These are phyloP conservation scores for Melanomma pulvis-pyrius DNA, from an alignment of 495 filamentous ascomycete genomes.

Conservation along the genomic window DNA sequence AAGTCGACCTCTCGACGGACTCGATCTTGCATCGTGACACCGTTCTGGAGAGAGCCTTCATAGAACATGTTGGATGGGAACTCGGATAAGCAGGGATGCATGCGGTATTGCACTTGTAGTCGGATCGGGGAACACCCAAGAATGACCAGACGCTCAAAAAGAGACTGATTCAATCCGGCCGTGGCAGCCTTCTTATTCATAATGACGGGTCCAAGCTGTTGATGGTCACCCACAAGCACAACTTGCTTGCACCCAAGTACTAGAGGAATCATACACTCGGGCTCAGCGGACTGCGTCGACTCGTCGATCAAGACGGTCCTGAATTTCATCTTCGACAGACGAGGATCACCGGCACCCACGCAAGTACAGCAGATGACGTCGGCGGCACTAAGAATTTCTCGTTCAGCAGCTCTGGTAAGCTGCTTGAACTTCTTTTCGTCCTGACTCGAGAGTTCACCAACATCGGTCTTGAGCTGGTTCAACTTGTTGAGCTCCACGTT, in stretches of 20 bases:
- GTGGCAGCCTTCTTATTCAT: constrained; percentile 99
- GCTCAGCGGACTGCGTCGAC: constrained; percentile 97
- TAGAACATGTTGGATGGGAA: constrained; percentile 99
- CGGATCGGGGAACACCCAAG: constrained; percentile 90
- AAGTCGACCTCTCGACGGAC: constrained; percentile 95
- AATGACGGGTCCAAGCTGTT: constrained; percentile 96
- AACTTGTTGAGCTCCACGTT: constrained; percentile 92
- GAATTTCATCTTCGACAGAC: constrained; percentile 95
- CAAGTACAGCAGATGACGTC: constrained; percentile 99
- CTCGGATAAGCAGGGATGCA: constrained; percentile 97
- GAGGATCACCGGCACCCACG: constrained; percentile 94
- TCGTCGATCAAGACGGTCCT: constrained; percentile 97
- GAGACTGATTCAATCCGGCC: constrained; percentile 92
- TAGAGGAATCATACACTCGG: constrained; percentile 98
- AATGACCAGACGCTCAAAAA: constrained; percentile 96
- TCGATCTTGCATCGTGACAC: constrained; percentile 85
- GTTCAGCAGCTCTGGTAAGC: constrained; percentile 88
- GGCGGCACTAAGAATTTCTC: constrained; percentile 92
- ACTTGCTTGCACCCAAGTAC: constrained; percentile 98
- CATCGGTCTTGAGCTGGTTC: constrained; percentile 84
- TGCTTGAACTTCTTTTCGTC: constrained; percentile 99
- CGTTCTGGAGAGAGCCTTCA: constrained; percentile 95
- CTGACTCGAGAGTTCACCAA: constrained; percentile 90
- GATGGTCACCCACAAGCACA: constrained; percentile 96
- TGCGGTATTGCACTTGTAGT: constrained; percentile 96